These are phyloP conservation scores for Trypanosoma theileri DNA, from an alignment of 208 protist species.

Conservation along the genomic window DNA sequence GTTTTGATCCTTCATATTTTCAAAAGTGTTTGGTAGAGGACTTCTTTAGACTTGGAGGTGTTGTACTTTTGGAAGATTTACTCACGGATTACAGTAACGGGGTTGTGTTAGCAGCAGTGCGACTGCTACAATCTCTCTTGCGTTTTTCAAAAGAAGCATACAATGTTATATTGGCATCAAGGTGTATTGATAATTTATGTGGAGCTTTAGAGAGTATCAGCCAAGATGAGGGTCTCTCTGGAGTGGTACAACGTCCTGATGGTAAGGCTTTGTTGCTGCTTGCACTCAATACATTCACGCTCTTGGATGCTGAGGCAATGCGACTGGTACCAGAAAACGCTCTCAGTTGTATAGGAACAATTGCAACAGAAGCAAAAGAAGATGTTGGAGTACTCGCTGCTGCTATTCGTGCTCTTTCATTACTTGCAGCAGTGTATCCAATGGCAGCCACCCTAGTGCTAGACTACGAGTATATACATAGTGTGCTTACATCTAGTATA, in stretches of 20 bases:
- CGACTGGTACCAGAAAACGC: conserved; percentile 26
- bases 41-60: conserved; percentile 29
- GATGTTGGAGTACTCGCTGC: conserved; percentile 26
- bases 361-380: conserved; percentile 37
- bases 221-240: conserved; percentile 22
- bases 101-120: conserved; percentile 32
- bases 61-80: conserved; percentile 38
- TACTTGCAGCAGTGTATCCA: conserved; percentile 44
- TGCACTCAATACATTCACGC: conserved; percentile 25
- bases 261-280: conserved; percentile 23
- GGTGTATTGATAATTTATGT: conserved; percentile 25
- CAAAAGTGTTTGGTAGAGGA: conserved; percentile 28
- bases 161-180: conserved; percentile 30
- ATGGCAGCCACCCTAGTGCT: conserved; percentile 56
- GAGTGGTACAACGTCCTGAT: conserved; percentile 11
- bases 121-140: conserved; percentile 25
- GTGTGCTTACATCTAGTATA: conserved; percentile 21
- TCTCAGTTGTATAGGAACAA: conserved; percentile 42
- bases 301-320: conserved; percentile 3
- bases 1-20: conserved; percentile 22
- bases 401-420: conserved; percentile 39
- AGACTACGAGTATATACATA: conserved; percentile 68
- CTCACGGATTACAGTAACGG: conserved; percentile 38
- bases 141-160: conserved; percentile 13
- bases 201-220: conserved; percentile 21